Base-by-base conservation (phyloP, 257 asterid genomes). In the Plectranthus barbatus region DNA sequence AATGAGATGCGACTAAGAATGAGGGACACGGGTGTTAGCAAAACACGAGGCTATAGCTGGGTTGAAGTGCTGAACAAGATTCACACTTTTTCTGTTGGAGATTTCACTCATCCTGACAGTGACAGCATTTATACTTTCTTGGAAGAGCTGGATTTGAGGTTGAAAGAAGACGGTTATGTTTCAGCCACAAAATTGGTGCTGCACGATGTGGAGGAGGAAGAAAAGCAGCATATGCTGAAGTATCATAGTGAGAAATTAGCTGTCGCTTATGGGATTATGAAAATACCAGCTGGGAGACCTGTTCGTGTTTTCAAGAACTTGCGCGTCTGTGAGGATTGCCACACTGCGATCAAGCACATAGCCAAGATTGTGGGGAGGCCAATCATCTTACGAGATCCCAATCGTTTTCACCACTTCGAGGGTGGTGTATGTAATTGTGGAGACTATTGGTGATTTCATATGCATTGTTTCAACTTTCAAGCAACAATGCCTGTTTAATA, bases 181-280 rank as follows among this genome's bases (percentile, higher is more conserved):
- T 81, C 97, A 2, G 68, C 94, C 34, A 87, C 95, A 0, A 86
- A 92, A 67, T 70, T 86, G 80, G 99, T 83, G 67, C 71, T 89
- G 60, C 97, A 92, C 67, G 97, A 92, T 39, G 99, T 92, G 66
- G 97, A 92, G 72, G 99, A 92, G 63, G 96, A 92, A 77, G 99
- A 92, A 42, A 92, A 89, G 66, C 95, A 77, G 54, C 82, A 82
- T 53, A 85, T 85, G 96, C 91, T 92, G 13, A 92, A 71, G 84
- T 80, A 84, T 75, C 97, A n/a, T n/a, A n/a, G n/a, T n/a, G n/a
- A n/a, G n/a, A n/a, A n/a, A n/a, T n/a, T n/a, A n/a, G n/a, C n/a
- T 4, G 95, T 92, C 51, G 97, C 94, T 7, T 92, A 81, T 60
- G 99, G 95, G 60, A 85, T 89, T 20, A 72, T 89, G 79, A 85